Base-by-base conservation (phyloP, 495 filamentous ascomycete genomes). In the Penicillium odoratum region DNA sequence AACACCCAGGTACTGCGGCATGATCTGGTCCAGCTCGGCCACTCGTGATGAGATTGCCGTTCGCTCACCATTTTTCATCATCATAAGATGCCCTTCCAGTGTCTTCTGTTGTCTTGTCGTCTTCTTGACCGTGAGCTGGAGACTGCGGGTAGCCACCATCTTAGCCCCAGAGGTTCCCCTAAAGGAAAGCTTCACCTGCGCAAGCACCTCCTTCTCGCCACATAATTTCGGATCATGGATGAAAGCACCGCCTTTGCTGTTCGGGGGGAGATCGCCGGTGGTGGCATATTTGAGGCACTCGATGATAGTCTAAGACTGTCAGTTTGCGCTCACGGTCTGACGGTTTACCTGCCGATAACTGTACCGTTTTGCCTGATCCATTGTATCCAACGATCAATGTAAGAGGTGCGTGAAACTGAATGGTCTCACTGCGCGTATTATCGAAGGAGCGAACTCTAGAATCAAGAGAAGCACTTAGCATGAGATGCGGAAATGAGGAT, bases 281-380 rank as follows among this genome's bases (percentile, higher is more conserved):
- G 95, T 97, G 45, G 89, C 93, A 88, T 96, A 98, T 69, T 97
- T 97, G 63, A 98, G 91, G 68, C 94, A 97, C 71, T 98, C 94
- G 74, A 98, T 98, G 70, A 98, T 96, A 46, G 95, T 98, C 83
- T 88, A 61, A 49, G 15, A 8, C 3, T 44, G 58, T 69, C 18
- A 69, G 65, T 38, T 28, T 51, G 3, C 21, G 13, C 16, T 3
- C 18, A 5, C 18, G 4, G 49, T 40, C n/a, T 44, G 38, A 26
- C 18, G 16, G 16, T 51, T 7, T 13, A 34, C 45, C 34, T 18
- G 56, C 36, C n/a, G 40, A 33, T 16, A 13, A 16, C 64, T 76
- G 21, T 73, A 85, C 83, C 46, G 94, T 98, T 76, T 98, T 98
- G 44, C 95, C 94, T 8, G 93, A 97, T 55, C 94, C 94, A 79